phyloP scores from a whole-genome alignment of 176 grass and related monocot genomes.

The Elaeis guineensis region DNA sequence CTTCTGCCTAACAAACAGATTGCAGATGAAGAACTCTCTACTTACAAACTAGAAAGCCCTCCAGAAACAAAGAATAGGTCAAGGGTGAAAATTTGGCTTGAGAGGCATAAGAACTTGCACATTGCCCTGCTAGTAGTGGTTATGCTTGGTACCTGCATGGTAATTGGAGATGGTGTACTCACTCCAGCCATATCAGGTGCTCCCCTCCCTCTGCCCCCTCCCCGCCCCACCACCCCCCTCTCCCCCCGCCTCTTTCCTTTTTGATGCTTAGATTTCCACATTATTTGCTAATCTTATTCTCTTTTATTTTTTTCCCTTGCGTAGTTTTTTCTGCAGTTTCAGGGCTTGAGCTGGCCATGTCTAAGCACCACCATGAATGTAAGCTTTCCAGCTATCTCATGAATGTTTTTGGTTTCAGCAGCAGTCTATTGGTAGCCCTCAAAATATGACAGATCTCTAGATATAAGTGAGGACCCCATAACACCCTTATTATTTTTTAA shows the following conservation, averaged over 20 bases:
- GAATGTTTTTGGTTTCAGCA: neutral
- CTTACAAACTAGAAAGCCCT: conserved; percentile 71
- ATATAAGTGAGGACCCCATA: too few species aligned
- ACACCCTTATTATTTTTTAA: too few species aligned
- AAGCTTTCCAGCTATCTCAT: conserved; percentile 25
- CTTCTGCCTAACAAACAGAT: conserved; percentile 84
- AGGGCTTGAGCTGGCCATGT: conserved; percentile 82
- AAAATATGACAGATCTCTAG: too few species aligned
- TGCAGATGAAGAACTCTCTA: conserved; percentile 90
- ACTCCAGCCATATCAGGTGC: conserved; percentile 94
- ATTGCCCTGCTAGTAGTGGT: conserved; percentile 70
- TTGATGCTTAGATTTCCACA: neutral
- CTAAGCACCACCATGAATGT: conserved; percentile 85
- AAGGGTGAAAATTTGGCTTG: conserved; percentile 64
- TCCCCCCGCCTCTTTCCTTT: too few species aligned
- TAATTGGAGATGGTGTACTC: conserved; percentile 98
- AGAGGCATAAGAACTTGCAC: conserved; percentile 79
- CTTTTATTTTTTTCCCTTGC: neutral
- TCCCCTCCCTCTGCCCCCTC: too few species aligned
- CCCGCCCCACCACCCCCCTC: too few species aligned
- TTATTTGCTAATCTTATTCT: conserved; percentile 4
- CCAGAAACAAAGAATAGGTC: conserved; percentile 46
- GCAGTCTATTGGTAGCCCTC: neutral
- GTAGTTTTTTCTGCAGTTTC: conserved; percentile 97
- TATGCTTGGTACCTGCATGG: conserved; percentile 96